A percentile compares a stretch with the other conserved stretches of the same genome.
Evolutionary conservation across 345 rosid genomes (phyloP).

Genomic region (Trapa incisa): DNA sequence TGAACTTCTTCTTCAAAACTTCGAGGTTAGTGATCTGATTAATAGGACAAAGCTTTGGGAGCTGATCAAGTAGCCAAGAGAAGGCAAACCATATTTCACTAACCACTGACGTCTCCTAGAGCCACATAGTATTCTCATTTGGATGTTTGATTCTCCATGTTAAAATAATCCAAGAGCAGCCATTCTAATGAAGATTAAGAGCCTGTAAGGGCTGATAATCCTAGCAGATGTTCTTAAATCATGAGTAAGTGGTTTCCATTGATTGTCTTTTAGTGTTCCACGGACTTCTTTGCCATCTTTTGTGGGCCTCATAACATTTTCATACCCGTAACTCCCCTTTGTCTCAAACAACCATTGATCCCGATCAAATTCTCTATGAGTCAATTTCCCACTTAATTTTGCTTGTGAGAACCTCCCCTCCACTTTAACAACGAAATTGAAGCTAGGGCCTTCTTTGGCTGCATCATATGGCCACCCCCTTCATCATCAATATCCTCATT

Average conservation of each 20-base stretch:
- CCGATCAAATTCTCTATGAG: slow-evolving; percentile 23
- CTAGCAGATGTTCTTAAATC: slow-evolving; percentile 28
- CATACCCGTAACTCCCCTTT: slow-evolving; percentile 34
- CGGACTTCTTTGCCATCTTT: slow-evolving; percentile 19
- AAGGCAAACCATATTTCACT: slow-evolving; percentile 87
- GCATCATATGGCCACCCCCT: background rate
- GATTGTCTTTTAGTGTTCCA: slow-evolving; percentile 20
- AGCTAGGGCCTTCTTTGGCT: background rate
- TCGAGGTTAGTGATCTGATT: slow-evolving; percentile 44
- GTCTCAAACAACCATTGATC: slow-evolving; percentile 33
- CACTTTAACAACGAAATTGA: slow-evolving; percentile 8
- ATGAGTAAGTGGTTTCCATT: slow-evolving; percentile 43
- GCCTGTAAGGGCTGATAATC: slow-evolving; percentile 42
- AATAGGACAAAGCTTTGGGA: slow-evolving; percentile 64
- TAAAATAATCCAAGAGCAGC: slow-evolving; percentile 46
- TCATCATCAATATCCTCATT: slow-evolving; percentile 15
- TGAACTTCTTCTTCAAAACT: slow-evolving; percentile 50
- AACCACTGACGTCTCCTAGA: slow-evolving; percentile 60
- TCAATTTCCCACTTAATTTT: slow-evolving; percentile 13
- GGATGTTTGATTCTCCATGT: slow-evolving; percentile 58
- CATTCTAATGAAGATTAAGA: slow-evolving; percentile 39
- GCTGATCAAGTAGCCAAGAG: slow-evolving; percentile 81
- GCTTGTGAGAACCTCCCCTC: slow-evolving; percentile 20
- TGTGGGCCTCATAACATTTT: slow-evolving; percentile 34
- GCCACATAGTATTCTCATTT: slow-evolving; percentile 67